These are phyloP conservation scores for Peronosclerospora sorghi DNA, from an alignment of 352 stramenopile species.

Conservation along the genomic window DNA sequence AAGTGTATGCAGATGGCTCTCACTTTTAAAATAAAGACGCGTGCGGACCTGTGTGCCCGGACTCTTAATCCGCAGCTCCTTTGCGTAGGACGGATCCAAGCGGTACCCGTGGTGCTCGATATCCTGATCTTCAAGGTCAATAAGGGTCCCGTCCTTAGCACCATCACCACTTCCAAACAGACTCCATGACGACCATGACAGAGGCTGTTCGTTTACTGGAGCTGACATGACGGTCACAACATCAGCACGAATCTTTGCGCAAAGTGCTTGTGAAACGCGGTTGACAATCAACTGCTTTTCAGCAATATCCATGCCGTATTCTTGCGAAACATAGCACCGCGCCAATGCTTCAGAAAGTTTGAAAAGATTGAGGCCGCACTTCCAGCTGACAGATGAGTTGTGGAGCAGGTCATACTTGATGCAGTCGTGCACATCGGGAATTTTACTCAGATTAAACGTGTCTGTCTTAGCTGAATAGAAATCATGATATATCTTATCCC, in stretches of 20 bases:
- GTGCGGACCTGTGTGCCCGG: slow-evolving; percentile 86
- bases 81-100: slow-evolving; percentile 74
- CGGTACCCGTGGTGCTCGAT: slow-evolving; percentile 84
- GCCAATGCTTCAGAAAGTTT: slow-evolving; percentile 91
- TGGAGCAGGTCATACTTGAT: slow-evolving; percentile 98
- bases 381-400: slow-evolving; percentile 88
- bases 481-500: slow-evolving; percentile 90
- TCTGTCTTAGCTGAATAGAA: slow-evolving; percentile 88
- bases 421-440: slow-evolving; percentile 98
- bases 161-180: slow-evolving; percentile 17
- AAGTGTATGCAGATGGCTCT: slow-evolving; percentile 97
- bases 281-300: slow-evolving; percentile 94
- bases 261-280: slow-evolving; percentile 93
- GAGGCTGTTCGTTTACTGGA: slow-evolving; percentile 28
- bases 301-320: slow-evolving; percentile 85
- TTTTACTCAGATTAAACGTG: slow-evolving; percentile 91
- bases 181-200: slow-evolving; percentile 14
- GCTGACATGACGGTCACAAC: slow-evolving; percentile 76
- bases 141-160: slow-evolving; percentile 7
- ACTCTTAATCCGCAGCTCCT: slow-evolving; percentile 94
- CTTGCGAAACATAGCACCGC: slow-evolving; percentile 96
- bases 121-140: slow-evolving; percentile 35
- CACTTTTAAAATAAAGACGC: slow-evolving; percentile 98
- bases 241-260: slow-evolving; percentile 96
- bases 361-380: slow-evolving; percentile 87